A percentile compares a stretch with the other conserved stretches of the same genome.
Conservation (phyloP, 352 stramenopile genomes). For the Phytophthora brassicae region DNA sequence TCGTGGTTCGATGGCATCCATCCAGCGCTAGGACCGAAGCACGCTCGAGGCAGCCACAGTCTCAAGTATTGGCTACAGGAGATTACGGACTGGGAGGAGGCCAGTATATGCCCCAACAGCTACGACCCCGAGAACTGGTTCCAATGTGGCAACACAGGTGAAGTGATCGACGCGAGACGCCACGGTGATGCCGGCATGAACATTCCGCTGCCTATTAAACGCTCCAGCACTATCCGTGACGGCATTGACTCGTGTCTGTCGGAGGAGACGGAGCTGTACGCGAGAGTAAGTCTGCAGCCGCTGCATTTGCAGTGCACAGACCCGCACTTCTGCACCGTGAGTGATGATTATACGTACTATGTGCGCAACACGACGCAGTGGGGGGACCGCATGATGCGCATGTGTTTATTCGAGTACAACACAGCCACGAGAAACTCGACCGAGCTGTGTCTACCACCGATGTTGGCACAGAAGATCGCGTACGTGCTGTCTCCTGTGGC, state of each 20-base stretch:
- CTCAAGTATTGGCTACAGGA: constrained; percentile 76
- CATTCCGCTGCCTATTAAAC: constrained; percentile 39
- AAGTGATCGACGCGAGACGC: constrained; percentile 42
- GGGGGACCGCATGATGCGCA: constrained; percentile 65
- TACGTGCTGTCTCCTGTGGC: constrained; percentile 57
- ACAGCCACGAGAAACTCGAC: constrained; percentile 39
- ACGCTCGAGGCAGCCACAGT: constrained; percentile 67
- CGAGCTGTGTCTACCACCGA: constrained; percentile 62
- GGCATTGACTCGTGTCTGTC: constrained; percentile 57
- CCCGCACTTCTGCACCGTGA: constrained; percentile 37
- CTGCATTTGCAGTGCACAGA: constrained; percentile 63
- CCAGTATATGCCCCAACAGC: constrained; percentile 72
- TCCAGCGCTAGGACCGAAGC: constrained; percentile 52
- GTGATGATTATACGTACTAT: constrained; percentile 55
- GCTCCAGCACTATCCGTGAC: constrained; percentile 22
- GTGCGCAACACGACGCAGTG: constrained; percentile 61
- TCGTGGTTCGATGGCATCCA: constrained; percentile 73
- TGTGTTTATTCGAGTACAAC: constrained; percentile 78
- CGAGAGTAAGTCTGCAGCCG: constrained; percentile 60
- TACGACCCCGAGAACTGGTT: constrained; percentile 74
- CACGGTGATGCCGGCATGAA: constrained; percentile 34
- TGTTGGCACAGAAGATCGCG: constrained; percentile 58
- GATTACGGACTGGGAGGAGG: constrained; percentile 69
- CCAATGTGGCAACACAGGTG: constrained; percentile 61
- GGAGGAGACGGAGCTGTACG: constrained; percentile 56